Base-by-base conservation (phyloP, 495 filamentous ascomycete species). In the Saxispiralis lemnorum region DNA sequence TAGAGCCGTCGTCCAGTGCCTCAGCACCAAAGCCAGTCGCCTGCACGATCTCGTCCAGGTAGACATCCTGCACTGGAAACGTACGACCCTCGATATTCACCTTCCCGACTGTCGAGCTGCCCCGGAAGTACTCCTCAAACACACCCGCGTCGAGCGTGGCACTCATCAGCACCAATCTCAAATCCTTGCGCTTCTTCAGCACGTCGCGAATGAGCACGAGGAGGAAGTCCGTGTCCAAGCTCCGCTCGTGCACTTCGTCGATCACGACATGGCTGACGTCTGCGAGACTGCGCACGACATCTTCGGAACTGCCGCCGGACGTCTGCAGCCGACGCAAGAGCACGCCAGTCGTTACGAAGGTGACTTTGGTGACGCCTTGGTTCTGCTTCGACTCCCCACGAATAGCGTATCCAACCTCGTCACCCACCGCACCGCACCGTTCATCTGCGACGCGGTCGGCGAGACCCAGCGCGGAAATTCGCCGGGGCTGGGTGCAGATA, bases 331-430 rank as follows among this genome's bases (percentile, higher is more conserved):
- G 73, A 42, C 92, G 67, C 13, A 97, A 70, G 32, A 97, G 65
- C n/a, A 97, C 88, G 71, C 89, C 89, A 19, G 89, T 96, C 0
- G 89, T 97, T 33, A 95, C 82, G 56, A 97, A 97, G 0, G 82
- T 89, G 49, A 95, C 87, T 59, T 81, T 92, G 0, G 89, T 97
- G 1, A 67, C 63, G 11, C 73, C 75, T 16, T 61, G 53, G 41
- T 65, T 76, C 36, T 67, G 61, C 57, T 81, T 85, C 33, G 79
- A 83, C 56, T 96, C 89, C 32, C 89, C 89, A 31, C 92, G 75
- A 50, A 97, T 96, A n/a, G 79, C 69, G 56, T 93, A 97, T 7
- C 89, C 89, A 31, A 97, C 73, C 58, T 97, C 89, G 42, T 83
- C 76, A 0, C 89, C 89, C 10, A 96, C 76, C 28, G 56, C 59